phyloP scores from a whole-genome alignment of 169 alveolate genomes.

The Plasmodium berghei region DNA sequence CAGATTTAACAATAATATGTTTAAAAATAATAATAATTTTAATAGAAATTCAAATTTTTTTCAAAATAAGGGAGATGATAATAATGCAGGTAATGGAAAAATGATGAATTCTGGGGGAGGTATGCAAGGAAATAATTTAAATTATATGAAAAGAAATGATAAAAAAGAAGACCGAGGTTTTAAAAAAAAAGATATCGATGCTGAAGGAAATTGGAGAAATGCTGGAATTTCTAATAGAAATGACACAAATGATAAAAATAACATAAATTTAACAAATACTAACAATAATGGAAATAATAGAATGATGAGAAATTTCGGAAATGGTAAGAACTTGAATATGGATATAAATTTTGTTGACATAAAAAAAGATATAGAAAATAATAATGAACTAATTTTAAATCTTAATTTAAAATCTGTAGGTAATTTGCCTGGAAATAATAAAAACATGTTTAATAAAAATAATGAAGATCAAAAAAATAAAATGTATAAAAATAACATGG shows the following conservation, averaged over 20 bases:
- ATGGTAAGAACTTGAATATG: slow-evolving; percentile 1
- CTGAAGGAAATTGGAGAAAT: slow-evolving; percentile 61
- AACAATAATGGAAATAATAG: slow-evolving; percentile 2
- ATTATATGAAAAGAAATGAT: slow-evolving; percentile 48
- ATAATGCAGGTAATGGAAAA: slow-evolving; percentile 8
- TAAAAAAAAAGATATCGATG: slow-evolving; percentile 30
- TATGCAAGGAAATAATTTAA: slow-evolving; percentile 41
- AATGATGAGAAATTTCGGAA: slow-evolving; percentile 1
- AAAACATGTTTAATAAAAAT: slow-evolving; percentile 34
- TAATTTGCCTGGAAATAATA: slow-evolving; percentile 14
- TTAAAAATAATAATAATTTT: slow-evolving; percentile 14
- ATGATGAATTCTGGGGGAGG: background rate
- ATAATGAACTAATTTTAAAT: slow-evolving; percentile 5
- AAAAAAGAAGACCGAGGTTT: slow-evolving; percentile 48
- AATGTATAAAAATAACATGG: slow-evolving; percentile 10
- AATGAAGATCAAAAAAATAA: slow-evolving; percentile 35
- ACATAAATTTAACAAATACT: background rate
- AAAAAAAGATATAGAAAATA: slow-evolving; percentile 11
- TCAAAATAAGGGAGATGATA: slow-evolving; percentile 9
- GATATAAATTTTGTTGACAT: background rate
- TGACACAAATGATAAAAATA: background rate
- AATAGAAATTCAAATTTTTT: slow-evolving; percentile 5
- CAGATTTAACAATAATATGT: slow-evolving; percentile 6
- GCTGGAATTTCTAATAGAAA: slow-evolving; percentile 9
- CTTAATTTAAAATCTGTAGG: slow-evolving; percentile 9